These are phyloP conservation scores for Nitzschia sp. DNA, from an alignment of 108 stramenopile genomes.

Conservation along the genomic window DNA sequence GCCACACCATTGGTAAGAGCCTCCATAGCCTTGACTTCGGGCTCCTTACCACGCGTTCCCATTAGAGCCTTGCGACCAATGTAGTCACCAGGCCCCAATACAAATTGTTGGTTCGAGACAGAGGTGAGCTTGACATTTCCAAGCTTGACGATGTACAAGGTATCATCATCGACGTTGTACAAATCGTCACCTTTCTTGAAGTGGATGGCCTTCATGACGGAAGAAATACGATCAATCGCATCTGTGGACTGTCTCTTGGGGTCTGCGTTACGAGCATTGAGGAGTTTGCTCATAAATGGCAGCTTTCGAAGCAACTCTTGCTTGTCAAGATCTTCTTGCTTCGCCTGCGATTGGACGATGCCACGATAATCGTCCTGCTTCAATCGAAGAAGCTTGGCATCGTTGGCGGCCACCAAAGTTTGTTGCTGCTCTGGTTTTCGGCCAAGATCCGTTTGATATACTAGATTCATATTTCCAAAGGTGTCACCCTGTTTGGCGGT, in stretches of 20 bases:
- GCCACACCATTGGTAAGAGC: conserved; percentile 17
- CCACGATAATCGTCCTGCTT: conserved; percentile 69
- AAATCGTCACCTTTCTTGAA: conserved; percentile 69
- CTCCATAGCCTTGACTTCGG: conserved; percentile 61
- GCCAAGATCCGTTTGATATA: conserved; percentile 33
- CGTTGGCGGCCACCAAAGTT: conserved; percentile 10
- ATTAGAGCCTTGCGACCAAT: conserved; percentile 82
- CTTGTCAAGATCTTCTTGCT: conserved; percentile 50
- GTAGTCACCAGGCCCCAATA: conserved; percentile 66
- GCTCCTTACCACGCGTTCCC: conserved; percentile 65
- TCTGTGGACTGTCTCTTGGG: conserved; percentile 15
- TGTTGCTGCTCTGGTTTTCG: background rate
- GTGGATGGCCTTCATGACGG: conserved; percentile 63
- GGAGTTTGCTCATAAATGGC: conserved; percentile 50
- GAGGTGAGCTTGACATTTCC: conserved; percentile 69
- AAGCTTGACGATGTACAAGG: conserved; percentile 77
- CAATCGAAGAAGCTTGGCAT: conserved; percentile 65
- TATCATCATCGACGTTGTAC: conserved; percentile 83
- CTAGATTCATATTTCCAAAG: conserved; percentile 59
- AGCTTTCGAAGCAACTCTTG: conserved; percentile 63
- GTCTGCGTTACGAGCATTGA: conserved; percentile 36
- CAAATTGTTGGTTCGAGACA: conserved; percentile 46
- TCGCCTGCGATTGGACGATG: conserved; percentile 66
- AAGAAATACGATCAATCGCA: conserved; percentile 44
- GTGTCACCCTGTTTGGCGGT: conserved; percentile 45